Evolutionary conservation across 1,139 yeast species (phyloP).

Genomic region (Pichia sp.): DNA sequence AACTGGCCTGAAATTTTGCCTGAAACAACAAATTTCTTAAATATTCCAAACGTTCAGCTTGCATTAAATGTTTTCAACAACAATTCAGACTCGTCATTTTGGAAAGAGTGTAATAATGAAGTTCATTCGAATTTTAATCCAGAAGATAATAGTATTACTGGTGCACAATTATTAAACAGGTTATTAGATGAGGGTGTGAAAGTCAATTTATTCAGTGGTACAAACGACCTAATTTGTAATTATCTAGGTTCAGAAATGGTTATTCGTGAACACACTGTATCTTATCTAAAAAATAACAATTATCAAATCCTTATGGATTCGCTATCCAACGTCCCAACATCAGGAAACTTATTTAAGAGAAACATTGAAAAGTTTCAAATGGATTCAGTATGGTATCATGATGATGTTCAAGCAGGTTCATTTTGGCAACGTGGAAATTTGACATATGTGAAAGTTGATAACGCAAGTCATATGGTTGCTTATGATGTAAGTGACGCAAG

Average conservation of each 20-base stretch:
- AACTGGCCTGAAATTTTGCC: conserved; percentile 85
- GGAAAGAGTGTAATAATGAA: conserved; percentile 71
- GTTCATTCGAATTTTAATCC: conserved; percentile 55
- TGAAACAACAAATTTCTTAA: conserved; percentile 54
- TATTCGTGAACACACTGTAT: conserved; percentile 37
- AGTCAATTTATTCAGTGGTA: conserved; percentile 77
- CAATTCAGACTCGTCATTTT: too few relatives aligned
- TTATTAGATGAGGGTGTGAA: conserved; percentile 53
- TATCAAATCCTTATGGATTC: conserved; percentile 1
- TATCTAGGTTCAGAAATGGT: conserved; percentile 66
- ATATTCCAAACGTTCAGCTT: conserved; percentile 46
- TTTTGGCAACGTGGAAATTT: conserved; percentile 59
- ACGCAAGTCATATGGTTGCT: conserved; percentile 94
- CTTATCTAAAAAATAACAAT: conserved; percentile 1
- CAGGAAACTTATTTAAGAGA: conserved; percentile 1
- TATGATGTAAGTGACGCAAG: conserved; percentile 69
- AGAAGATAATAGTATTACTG: conserved; percentile 34
- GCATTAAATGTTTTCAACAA: conserved; percentile 48
- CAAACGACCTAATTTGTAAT: conserved; percentile 84
- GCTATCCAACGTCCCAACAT: neutral
- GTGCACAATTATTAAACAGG: conserved; percentile 60
- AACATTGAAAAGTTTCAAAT: conserved; percentile 14
- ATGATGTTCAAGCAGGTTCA: conserved; percentile 44
- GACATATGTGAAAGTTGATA: conserved; percentile 66
- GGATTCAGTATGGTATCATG: conserved; percentile 46